A percentile compares a stretch with the other conserved stretches of the same genome.
Evolutionary conservation across 2,329 filamentous ascomycete species (phyloP).

Genomic region (Hawksworthiomyces lignivorus): DNA sequence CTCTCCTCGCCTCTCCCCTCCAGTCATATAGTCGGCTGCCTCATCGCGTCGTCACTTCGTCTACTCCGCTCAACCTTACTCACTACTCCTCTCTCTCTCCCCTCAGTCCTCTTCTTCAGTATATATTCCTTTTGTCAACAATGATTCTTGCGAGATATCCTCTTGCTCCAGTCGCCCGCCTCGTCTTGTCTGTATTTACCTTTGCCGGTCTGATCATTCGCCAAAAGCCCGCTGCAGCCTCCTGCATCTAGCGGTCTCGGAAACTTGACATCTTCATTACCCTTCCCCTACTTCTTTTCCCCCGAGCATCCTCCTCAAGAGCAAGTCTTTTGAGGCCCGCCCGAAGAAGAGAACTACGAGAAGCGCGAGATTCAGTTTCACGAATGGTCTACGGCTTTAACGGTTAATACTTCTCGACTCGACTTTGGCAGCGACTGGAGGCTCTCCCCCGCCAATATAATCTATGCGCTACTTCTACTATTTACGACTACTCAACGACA

Average conservation of each 20-base stretch:
- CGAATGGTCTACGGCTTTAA: slow-evolving; percentile 14
- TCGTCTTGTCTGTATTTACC: slow-evolving; percentile 38
- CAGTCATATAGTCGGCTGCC: slow-evolving; percentile 4
- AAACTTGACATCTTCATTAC: no score
- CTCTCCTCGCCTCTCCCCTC: slow-evolving; percentile 1
- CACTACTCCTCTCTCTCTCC: slow-evolving; percentile 3
- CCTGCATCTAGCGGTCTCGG: slow-evolving; percentile 35
- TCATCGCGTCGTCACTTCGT: slow-evolving; percentile 1
- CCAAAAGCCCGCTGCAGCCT: slow-evolving; percentile 37
- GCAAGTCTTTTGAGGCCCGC: slow-evolving; percentile 12
- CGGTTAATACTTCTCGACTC: slow-evolving; percentile 13
- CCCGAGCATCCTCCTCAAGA: slow-evolving; percentile 19
- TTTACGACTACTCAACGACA: background rate
- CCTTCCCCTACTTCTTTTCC: slow-evolving; percentile 2
- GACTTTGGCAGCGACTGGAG: slow-evolving; percentile 18
- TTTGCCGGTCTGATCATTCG: slow-evolving; percentile 48
- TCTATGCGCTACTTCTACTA: slow-evolving; percentile 9
- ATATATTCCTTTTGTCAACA: slow-evolving; percentile 31
- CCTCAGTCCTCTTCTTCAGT: slow-evolving; percentile 11
- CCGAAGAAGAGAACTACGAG: slow-evolving; percentile 9
- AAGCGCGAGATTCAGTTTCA: slow-evolving; percentile 14
- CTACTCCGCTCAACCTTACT: background rate
- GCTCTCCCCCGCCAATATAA: slow-evolving; percentile 4
- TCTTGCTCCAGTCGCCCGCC: slow-evolving; percentile 55
- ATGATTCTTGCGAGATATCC: slow-evolving; percentile 51